Percentiles rank a stretch among this genome's conserved stretches.
These are phyloP conservation scores for Hygrophoropsis aurantiaca DNA, from an alignment of 768 basidiomycete genomes.

Conservation along the genomic window DNA sequence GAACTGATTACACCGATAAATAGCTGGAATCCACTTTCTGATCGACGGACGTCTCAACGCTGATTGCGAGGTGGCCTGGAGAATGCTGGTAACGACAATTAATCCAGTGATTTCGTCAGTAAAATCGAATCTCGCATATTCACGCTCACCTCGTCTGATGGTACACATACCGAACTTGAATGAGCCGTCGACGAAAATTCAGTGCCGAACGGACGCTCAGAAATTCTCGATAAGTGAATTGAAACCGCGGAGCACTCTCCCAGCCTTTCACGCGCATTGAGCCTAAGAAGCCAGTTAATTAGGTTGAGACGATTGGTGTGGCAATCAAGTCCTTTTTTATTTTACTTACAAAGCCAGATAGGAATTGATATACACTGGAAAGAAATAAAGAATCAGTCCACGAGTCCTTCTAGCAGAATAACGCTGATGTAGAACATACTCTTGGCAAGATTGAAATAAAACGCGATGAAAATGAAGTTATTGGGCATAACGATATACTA, in stretches of 20 bases:
- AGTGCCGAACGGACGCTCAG: conserved; percentile 9
- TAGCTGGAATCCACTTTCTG: too few relatives aligned
- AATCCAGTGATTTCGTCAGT: too few relatives aligned
- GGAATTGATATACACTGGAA: conserved; percentile 54
- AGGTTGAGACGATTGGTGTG: too few relatives aligned
- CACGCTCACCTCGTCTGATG: too few relatives aligned
- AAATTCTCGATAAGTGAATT: conserved; percentile 42
- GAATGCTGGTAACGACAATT: too few relatives aligned
- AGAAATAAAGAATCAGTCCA: too few relatives aligned
- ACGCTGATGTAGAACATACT: conserved; percentile 29
- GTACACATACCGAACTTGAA: not conserved
- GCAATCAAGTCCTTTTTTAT: not conserved
- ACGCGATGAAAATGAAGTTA: conserved; percentile 55
- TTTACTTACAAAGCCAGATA: conserved; percentile 45
- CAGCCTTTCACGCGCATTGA: conserved; percentile 47
- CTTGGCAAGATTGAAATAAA: conserved; percentile 55
- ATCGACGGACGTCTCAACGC: too few relatives aligned
- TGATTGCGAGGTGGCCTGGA: too few relatives aligned
- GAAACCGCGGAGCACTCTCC: conserved; percentile 38
- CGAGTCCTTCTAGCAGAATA: too few relatives aligned
- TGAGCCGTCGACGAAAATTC: not conserved
- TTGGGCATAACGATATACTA: conserved; percentile 51
- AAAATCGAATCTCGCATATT: too few relatives aligned
- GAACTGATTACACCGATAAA: too few relatives aligned
- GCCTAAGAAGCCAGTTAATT: conserved; percentile 27